A percentile compares a stretch with the other conserved stretches of the same genome.
These are phyloP conservation scores for Cryphonectria radicalis DNA, from an alignment of 2,329 filamentous ascomycete species.

Conservation along the genomic window DNA sequence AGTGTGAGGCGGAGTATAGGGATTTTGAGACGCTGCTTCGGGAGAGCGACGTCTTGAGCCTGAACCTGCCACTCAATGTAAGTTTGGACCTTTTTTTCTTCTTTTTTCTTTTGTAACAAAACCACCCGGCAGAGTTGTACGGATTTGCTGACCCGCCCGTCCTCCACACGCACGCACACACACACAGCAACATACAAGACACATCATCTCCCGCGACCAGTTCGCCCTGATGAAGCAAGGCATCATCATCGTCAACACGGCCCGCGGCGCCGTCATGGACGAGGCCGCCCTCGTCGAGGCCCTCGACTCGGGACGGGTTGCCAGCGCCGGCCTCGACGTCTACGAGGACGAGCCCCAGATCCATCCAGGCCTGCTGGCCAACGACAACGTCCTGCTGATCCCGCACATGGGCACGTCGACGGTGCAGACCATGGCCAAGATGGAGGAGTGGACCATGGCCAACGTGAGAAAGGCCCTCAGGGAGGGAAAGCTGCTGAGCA, in stretches of 20 bases:
- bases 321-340: conserved; percentile 76
- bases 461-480: conserved; percentile 70
- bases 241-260: conserved; percentile 80
- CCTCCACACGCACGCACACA: neutral
- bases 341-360: conserved; percentile 81
- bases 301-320: conserved; percentile 70
- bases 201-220: conserved; percentile 73
- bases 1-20: conserved; percentile 65
- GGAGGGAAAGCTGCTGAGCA: conserved; percentile 65
- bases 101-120: neutral
- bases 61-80: conserved; percentile 83
- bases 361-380: conserved; percentile 71
- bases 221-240: conserved; percentile 80
- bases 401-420: conserved; percentile 90
- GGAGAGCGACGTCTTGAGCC: conserved; percentile 74
- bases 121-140: neutral
- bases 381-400: conserved; percentile 73
- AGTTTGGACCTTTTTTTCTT: conserved; percentile 42
- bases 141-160: neutral
- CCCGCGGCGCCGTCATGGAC: conserved; percentile 80
- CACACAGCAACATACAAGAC: conserved; percentile 64
- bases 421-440: conserved; percentile 27
- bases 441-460: conserved; percentile 62
- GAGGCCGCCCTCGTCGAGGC: conserved; percentile 79
- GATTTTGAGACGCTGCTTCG: conserved; percentile 73